These are phyloP conservation scores for Solanum habrochaites DNA, from an alignment of 257 asterid genomes.

Conservation along the genomic window DNA sequence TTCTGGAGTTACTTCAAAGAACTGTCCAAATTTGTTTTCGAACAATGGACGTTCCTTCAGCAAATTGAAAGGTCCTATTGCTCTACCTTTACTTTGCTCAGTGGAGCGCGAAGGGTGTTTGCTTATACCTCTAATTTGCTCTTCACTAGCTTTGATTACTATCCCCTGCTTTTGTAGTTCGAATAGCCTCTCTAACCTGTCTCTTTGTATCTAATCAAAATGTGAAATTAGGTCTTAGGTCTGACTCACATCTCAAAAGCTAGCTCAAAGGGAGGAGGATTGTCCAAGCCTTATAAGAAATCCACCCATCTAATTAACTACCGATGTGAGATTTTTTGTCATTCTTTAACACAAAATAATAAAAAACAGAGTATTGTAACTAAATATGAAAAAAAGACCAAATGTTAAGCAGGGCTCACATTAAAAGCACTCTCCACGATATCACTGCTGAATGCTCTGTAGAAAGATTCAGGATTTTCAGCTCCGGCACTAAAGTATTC, in stretches of 20 bases:
- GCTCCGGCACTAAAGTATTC: slow-evolving; percentile 36
- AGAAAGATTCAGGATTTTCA: slow-evolving; percentile 25
- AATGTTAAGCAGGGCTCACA: slow-evolving; percentile 2
- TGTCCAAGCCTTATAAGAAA: too few relatives aligned
- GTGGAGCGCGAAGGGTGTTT: slow-evolving; percentile 3
- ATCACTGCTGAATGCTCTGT: slow-evolving; percentile 30
- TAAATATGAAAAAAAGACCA: background rate
- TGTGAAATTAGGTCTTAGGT: too few relatives aligned
- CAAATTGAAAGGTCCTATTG: slow-evolving; percentile 19
- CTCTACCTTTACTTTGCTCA: background rate
- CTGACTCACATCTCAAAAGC: too few relatives aligned
- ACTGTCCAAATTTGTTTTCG: slow-evolving; percentile 17
- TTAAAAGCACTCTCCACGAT: slow-evolving; percentile 38
- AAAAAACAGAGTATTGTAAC: background rate
- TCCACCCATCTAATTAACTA: too few relatives aligned
- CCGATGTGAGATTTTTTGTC: too few relatives aligned
- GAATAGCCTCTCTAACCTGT: slow-evolving; percentile 12
- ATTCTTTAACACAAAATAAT: too few relatives aligned
- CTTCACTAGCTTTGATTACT: slow-evolving; percentile 20
- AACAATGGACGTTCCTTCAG: slow-evolving; percentile 8
- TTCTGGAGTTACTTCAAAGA: slow-evolving; percentile 16
- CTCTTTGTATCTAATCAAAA: slow-evolving; percentile 13
- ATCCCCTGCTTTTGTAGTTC: slow-evolving; percentile 19
- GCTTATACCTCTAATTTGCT: slow-evolving; percentile 32
- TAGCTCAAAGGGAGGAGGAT: too few relatives aligned